Evolutionary conservation across 805 yeast species (phyloP), one percentile per base, ranked within the genome.

Genomic region (Pichia nakasei): DNA sequence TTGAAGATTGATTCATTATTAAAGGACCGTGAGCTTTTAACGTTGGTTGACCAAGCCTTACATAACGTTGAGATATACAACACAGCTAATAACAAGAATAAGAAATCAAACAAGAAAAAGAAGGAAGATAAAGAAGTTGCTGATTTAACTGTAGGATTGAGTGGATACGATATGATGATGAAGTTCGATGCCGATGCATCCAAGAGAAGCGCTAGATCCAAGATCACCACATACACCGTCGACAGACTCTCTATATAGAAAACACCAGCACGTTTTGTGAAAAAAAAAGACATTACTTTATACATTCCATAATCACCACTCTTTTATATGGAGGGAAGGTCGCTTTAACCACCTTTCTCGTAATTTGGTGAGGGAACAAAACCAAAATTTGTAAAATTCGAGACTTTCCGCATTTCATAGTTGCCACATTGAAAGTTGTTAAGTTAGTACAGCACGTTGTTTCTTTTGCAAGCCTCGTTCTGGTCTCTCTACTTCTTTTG

Each of bases 11-110:
- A 59, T 19, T 50, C 60, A 7, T 72, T 44, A 49, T 69, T 58
- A 54, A 64, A 51, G 54, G 65, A 51, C 68, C 69, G 59, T 52
- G 73, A 52, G 65, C 59, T 65, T 60, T 63, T 74, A 50, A 69
- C 76, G 1, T 59, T 76, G 49, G 66, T 72, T 13, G 68, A 67
- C 48, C 77, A 73, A 55, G 65, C 71, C 9, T 52, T 72, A 37
- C 45, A 60, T 9, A 42, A 54, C 24, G 54, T 55, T 1, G 60
- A 53, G 22, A 41, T 37, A 22, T 48, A 48, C 22, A 39, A 44
- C 19, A 36, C 39, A 31, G 3, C 21, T n/a, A 20, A 21, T 11
- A 43, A 39, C 24, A 17, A 46, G 39, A 53, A 47, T 39, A 53
- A 48, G 39, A 53, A 58, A 52, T 56, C 35, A 9, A 45, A 38